These are phyloP conservation scores for Drechslera avenae DNA, from an alignment of 2,329 filamentous ascomycete species.

Conservation along the genomic window DNA sequence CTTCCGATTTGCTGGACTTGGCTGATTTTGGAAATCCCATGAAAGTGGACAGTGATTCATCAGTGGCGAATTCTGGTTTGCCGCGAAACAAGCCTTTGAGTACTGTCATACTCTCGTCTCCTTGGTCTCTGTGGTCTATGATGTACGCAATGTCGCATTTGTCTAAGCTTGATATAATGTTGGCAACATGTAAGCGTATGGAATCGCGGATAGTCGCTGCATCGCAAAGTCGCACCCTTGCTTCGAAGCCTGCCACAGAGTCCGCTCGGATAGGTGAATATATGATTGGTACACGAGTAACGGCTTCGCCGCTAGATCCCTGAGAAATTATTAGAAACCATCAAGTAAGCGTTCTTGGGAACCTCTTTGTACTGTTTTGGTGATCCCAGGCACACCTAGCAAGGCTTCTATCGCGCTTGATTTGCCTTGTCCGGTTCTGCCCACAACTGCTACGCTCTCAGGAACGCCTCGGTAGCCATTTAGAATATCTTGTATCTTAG, in stretches of 20 bases:
- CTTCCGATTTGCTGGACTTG: not conserved
- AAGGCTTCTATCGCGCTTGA: not conserved
- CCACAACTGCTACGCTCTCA: not conserved
- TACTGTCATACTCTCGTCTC: not conserved
- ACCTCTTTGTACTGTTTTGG: not conserved
- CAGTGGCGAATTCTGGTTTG: not conserved
- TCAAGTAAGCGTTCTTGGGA: not conserved
- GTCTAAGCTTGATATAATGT: not conserved
- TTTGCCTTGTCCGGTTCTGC: conserved; percentile 1
- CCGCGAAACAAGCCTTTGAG: not conserved
- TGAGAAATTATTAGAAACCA: not conserved
- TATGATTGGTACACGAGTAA: not conserved
- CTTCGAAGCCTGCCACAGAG: not conserved
- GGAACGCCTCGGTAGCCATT: not conserved
- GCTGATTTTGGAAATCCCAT: not conserved
- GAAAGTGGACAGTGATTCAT: not conserved
- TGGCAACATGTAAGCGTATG: not conserved
- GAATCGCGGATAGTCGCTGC: not conserved
- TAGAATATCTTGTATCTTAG: not conserved
- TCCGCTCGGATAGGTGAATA: not conserved
- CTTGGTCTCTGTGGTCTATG: not conserved
- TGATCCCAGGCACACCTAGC: not conserved
- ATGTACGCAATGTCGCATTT: not conserved
- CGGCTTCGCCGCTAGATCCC: not conserved
- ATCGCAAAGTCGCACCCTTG: not conserved